Evolutionary conservation across 2,329 filamentous ascomycete species (phyloP).

Genomic region (Rhinocladiella mackenziei): DNA sequence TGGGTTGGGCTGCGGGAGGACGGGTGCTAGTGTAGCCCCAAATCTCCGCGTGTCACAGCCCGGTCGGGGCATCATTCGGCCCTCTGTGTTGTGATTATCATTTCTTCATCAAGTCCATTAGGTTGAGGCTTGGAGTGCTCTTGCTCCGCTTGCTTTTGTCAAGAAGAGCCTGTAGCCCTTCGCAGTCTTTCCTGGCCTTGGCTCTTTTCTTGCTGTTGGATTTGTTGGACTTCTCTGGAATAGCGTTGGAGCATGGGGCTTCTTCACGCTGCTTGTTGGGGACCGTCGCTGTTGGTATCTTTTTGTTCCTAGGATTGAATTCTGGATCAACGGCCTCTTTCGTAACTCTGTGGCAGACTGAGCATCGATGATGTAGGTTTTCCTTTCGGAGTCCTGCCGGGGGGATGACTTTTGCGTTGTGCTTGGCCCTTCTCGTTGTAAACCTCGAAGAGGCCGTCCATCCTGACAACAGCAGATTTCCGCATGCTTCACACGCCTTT

Average conservation of each 20-base stretch:
- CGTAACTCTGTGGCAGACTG: constrained; percentile 12
- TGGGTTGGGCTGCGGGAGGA: constrained; percentile 3
- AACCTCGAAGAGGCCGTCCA: constrained; percentile 31
- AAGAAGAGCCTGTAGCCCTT: constrained; percentile 53
- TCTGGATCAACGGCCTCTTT: constrained; percentile 2
- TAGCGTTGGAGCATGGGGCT: not conserved
- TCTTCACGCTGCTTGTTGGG: not conserved
- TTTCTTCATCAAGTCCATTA: constrained; percentile 30
- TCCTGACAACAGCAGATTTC: constrained; percentile 35
- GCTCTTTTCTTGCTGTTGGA: constrained; percentile 53
- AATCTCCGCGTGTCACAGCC: not conserved
- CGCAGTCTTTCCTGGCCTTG: constrained; percentile 50
- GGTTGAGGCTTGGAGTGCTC: constrained; percentile 13
- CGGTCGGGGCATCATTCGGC: not conserved
- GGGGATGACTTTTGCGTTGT: not conserved
- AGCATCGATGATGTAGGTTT: constrained; percentile 12
- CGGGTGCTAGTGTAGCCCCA: constrained; percentile 17
- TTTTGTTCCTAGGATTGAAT: not conserved
- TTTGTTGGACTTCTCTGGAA: constrained; percentile 9
- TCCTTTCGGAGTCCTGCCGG: constrained; percentile 18
- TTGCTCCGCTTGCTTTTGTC: constrained; percentile 26
- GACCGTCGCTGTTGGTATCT: not conserved
- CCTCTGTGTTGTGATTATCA: constrained; percentile 5
- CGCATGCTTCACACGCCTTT: constrained; percentile 41
- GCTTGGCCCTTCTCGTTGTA: not conserved